phyloP scores from a whole-genome alignment of 306 rosid genomes.

The Vigna trinervia region DNA sequence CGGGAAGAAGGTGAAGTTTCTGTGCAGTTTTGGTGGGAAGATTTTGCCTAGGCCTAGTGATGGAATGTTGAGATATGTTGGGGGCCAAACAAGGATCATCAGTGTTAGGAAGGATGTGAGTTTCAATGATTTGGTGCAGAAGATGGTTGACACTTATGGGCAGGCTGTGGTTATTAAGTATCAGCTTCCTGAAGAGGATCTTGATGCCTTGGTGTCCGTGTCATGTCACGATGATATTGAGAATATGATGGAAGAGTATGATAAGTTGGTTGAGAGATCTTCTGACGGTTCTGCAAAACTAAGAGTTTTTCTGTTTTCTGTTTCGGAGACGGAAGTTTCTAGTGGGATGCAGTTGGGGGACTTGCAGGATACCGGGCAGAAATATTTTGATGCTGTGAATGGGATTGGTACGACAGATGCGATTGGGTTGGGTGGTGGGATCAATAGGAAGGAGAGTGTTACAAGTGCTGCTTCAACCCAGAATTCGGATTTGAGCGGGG shows the following conservation, averaged over 20 bases:
- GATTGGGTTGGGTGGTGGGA: constrained; percentile 49
- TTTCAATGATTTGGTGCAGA: constrained; percentile 66
- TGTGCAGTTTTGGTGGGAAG: constrained; percentile 93
- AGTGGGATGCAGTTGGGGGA: constrained; percentile 57
- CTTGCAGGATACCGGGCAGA: constrained; percentile 67
- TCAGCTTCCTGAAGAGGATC: constrained; percentile 94
- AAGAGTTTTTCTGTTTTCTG: constrained; percentile 78
- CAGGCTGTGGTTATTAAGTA: constrained; percentile 82
- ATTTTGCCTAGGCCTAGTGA: constrained; percentile 89
- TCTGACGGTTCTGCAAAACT: constrained; percentile 80
- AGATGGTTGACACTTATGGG: constrained; percentile 76
- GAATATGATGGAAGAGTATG: constrained; percentile 93
- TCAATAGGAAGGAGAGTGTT: constrained; percentile 67
- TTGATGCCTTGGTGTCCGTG: constrained; percentile 85
- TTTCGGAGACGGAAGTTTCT: constrained; percentile 64
- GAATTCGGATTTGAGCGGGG: constrained; percentile 78
- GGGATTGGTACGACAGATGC: constrained; percentile 55
- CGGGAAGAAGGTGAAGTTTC: constrained; percentile 71
- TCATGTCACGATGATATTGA: constrained; percentile 89
- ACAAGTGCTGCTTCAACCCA: constrained; percentile 80
- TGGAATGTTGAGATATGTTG: constrained; percentile 89
- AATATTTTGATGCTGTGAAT: constrained; percentile 86
- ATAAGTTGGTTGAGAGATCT: constrained; percentile 72
- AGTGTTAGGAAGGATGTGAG: constrained; percentile 75
- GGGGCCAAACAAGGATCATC: constrained; percentile 90